These are phyloP conservation scores for Beverwykella pulmonaria DNA, from an alignment of 495 filamentous ascomycete genomes.

Conservation along the genomic window DNA sequence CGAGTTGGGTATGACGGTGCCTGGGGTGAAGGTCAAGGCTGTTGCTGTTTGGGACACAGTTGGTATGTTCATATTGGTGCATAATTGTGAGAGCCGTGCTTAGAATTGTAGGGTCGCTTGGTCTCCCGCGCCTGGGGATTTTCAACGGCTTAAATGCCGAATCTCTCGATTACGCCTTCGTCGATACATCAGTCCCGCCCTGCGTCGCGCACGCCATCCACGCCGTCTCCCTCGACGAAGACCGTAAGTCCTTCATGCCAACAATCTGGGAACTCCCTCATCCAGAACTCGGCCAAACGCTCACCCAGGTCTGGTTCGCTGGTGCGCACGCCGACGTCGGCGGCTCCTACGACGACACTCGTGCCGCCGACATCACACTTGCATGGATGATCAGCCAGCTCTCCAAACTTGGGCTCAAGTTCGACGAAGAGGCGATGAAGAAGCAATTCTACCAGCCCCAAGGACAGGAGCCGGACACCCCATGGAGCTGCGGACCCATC, in stretches of 20 bases:
- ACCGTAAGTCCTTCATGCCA: constrained; percentile 34
- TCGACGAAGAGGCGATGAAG: constrained; percentile 81
- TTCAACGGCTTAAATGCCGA: constrained; percentile 12
- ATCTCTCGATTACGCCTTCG: constrained; percentile 32
- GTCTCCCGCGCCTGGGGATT: constrained; percentile 19
- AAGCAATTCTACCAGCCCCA: constrained; percentile 54
- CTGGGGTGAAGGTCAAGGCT: constrained; percentile 23
- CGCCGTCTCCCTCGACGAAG: constrained; percentile 34
- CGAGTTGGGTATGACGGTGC: constrained; percentile 10
- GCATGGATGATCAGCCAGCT: constrained; percentile 45
- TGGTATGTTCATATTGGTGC: not conserved
- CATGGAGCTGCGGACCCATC: constrained; percentile 79
- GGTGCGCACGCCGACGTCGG: constrained; percentile 30
- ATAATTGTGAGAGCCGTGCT: constrained; percentile 18
- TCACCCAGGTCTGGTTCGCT: constrained; percentile 36
- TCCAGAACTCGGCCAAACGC: constrained; percentile 19
- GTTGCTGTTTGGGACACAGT: constrained; percentile 38
- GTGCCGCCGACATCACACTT: constrained; percentile 41
- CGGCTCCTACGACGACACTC: constrained; percentile 36
- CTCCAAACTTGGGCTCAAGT: constrained; percentile 25
- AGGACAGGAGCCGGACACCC: constrained; percentile 41
- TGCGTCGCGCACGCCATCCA: constrained; percentile 37
- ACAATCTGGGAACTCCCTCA: constrained; percentile 40
- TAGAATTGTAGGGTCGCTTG: constrained; percentile 30
- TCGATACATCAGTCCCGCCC: constrained; percentile 36